A percentile compares a stretch with the other conserved stretches of the same genome.
These are phyloP conservation scores for Brettanomyces anomalus DNA, from an alignment of 805 yeast genomes.

Conservation along the genomic window DNA sequence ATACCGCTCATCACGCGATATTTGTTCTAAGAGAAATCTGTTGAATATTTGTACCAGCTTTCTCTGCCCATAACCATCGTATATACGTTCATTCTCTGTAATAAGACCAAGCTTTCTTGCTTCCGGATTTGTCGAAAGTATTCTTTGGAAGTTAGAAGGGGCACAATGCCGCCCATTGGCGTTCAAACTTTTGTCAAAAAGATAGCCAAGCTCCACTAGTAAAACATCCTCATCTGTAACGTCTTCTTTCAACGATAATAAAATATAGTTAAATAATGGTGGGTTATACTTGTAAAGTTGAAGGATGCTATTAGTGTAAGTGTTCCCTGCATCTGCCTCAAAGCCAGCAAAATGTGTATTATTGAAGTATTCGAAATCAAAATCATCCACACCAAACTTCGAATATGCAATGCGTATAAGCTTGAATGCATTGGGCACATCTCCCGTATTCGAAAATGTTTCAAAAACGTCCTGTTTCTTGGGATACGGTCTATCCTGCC, in stretches of 20 bases:
- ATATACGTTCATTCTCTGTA: conserved; percentile 37
- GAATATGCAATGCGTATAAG: conserved; percentile 74
- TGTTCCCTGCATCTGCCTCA: conserved; percentile 78
- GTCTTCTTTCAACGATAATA: conserved; percentile 46
- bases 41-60: conserved; percentile 44
- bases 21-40: conserved; percentile 44
- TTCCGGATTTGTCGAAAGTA: conserved; percentile 38
- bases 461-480: conserved; percentile 21
- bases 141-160: conserved; percentile 66
- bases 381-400: conserved; percentile 87
- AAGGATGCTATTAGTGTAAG: conserved; percentile 67
- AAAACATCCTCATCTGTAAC: conserved; percentile 40
- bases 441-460: conserved; percentile 25
- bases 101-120: conserved; percentile 46
- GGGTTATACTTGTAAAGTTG: conserved; percentile 78
- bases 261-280: conserved; percentile 55
- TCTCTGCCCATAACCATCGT: conserved; percentile 36
- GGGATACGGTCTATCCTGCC: conserved; percentile 1
- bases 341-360: conserved; percentile 68
- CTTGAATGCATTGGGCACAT: conserved; percentile 66
- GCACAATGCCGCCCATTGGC: conserved; percentile 74
- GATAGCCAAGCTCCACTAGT: conserved; percentile 75
- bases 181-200: conserved; percentile 85
- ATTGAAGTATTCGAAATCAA: conserved; percentile 83
- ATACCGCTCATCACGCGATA: conserved; percentile 40